A percentile compares a stretch with the other conserved stretches of the same genome.
phyloP scores from a whole-genome alignment of 257 asterid genomes.

The Nicotiana otophora region DNA sequence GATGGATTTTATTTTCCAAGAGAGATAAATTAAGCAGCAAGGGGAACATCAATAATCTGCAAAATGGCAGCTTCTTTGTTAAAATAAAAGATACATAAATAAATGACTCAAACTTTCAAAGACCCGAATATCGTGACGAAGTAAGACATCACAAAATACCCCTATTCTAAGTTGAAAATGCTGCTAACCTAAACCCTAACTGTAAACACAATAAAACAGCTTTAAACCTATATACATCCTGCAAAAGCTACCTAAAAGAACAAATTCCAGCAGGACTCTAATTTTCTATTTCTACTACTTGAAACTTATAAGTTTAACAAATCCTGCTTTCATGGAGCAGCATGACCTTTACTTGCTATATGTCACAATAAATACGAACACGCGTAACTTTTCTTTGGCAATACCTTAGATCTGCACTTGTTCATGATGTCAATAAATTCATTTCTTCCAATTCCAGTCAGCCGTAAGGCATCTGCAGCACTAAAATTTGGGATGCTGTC shows the following conservation, averaged over 20 bases:
- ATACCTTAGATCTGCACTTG: slow-evolving; percentile 99
- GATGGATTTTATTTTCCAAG: not conserved
- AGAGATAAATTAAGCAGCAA: slow-evolving; percentile 1
- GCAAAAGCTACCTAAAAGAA: not conserved
- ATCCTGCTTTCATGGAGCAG: not conserved
- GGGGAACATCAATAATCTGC: not conserved
- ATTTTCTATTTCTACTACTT: not conserved
- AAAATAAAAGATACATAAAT: not conserved
- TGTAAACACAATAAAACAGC: not conserved
- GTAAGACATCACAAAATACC: not conserved
- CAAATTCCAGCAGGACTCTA: not conserved
- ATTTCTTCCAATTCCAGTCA: slow-evolving; percentile 95
- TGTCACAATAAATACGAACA: not conserved
- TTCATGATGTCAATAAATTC: slow-evolving; percentile 99
- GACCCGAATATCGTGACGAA: not conserved
- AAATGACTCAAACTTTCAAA: not conserved
- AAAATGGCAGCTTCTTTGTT: not conserved
- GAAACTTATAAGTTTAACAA: not conserved
- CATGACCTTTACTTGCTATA: not conserved
- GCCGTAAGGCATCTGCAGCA: slow-evolving; percentile 96
- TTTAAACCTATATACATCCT: not conserved
- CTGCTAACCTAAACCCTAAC: not conserved
- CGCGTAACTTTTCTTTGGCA: slow-evolving; percentile 11
- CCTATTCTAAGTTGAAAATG: not conserved
- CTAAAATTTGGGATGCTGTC: slow-evolving; percentile 99